Evolutionary conservation across 2,329 filamentous ascomycete species (phyloP).

Genomic region (Penicillium sp.): DNA sequence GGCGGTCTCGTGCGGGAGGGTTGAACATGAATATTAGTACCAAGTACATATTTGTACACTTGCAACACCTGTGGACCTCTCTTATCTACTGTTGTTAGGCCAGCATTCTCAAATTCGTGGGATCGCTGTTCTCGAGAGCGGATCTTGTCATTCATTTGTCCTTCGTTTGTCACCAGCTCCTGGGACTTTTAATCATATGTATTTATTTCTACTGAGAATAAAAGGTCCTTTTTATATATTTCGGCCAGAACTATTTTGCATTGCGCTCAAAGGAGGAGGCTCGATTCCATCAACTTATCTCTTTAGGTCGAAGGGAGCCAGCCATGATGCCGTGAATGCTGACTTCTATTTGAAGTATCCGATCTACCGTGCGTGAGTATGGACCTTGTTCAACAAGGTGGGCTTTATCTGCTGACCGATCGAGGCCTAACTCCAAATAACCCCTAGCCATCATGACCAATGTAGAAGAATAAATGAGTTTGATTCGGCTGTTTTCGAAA

Average conservation of each 20-base stretch:
- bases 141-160: conserved; percentile 8
- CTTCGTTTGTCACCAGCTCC: conserved; percentile 12
- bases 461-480: not conserved
- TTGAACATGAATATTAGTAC: conserved; percentile 3
- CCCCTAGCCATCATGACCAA: not conserved
- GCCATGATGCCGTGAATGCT: not conserved
- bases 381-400: not conserved
- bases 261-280: not conserved
- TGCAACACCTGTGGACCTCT: not conserved
- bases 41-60: conserved; percentile 14
- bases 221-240: not conserved
- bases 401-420: not conserved
- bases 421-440: too few species aligned
- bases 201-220: conserved; percentile 7
- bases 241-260: not conserved
- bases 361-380: not conserved
- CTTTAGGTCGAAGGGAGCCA: not conserved
- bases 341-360: too few species aligned
- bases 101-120: not conserved
- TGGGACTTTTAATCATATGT: conserved; percentile 7
- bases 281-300: not conserved
- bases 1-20: not conserved
- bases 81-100: not conserved
- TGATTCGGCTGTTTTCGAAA: not conserved
- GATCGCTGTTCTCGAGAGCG: not conserved